phyloP scores from a whole-genome alignment of 2,329 filamentous ascomycete genomes.

The Grosmannia penicillata region DNA sequence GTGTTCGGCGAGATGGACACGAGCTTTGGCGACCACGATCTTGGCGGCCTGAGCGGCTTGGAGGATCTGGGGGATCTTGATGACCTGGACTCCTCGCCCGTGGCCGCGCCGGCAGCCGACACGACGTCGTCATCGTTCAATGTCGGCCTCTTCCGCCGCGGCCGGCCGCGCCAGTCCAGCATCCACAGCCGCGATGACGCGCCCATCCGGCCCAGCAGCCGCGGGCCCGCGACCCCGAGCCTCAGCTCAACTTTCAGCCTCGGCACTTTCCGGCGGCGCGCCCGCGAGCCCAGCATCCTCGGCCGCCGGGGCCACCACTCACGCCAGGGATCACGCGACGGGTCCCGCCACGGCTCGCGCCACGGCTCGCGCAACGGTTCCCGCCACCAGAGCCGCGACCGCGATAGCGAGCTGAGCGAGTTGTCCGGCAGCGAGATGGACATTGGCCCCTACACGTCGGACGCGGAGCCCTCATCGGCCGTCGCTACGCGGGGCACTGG shows the following conservation, averaged over 20 bases:
- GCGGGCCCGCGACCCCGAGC: constrained; percentile 29
- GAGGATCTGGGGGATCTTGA: constrained; percentile 10
- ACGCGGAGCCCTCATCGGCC: not conserved
- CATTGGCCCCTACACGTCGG: not conserved
- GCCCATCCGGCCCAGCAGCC: constrained; percentile 37
- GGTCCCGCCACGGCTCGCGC: no score
- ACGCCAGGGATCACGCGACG: no score
- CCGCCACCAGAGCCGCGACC: constrained; percentile 13
- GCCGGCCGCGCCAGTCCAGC: constrained; percentile 31
- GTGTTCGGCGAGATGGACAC: constrained; percentile 27
- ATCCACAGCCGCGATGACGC: constrained; percentile 34
- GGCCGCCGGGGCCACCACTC: constrained; percentile 36
- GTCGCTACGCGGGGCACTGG: not conserved
- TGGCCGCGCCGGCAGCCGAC: constrained; percentile 15
- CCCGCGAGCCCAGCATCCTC: constrained; percentile 47
- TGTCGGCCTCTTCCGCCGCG: constrained; percentile 29
- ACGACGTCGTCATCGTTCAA: constrained; percentile 26
- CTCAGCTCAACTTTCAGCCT: constrained; percentile 39
- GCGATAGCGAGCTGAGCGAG: not conserved
- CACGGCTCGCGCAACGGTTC: constrained; percentile 26
- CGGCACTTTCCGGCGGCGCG: constrained; percentile 40
- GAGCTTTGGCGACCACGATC: constrained; percentile 21
- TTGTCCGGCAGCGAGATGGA: constrained; percentile 4
- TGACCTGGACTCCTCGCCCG: constrained; percentile 10
- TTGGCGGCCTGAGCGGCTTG: constrained; percentile 15